These are phyloP conservation scores for Botrytis elliptica DNA, from an alignment of 2,329 filamentous ascomycete species.

Conservation along the genomic window DNA sequence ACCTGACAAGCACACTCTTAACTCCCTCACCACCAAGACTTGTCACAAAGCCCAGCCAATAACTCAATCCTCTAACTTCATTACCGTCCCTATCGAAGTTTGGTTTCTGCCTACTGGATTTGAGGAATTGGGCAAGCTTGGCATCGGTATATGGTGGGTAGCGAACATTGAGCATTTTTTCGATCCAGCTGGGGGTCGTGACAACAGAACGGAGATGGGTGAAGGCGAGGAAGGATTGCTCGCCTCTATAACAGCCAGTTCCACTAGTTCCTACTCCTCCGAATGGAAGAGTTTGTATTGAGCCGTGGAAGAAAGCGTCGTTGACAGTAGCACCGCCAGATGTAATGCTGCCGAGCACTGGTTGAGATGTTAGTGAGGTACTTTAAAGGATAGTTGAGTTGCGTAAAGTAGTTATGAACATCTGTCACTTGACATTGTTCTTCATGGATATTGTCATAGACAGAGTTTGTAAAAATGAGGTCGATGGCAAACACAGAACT, in stretches of 20 bases:
- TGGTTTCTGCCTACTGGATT: slow-evolving; percentile 48
- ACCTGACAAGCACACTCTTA: slow-evolving; percentile 24
- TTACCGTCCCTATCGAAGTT: slow-evolving; percentile 63
- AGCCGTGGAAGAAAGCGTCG: slow-evolving; percentile 68
- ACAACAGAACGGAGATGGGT: slow-evolving; percentile 59
- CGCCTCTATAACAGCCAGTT: slow-evolving; percentile 73
- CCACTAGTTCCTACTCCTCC: slow-evolving; percentile 82
- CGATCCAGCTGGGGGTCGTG: slow-evolving; percentile 65
- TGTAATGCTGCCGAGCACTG: slow-evolving; percentile 60
- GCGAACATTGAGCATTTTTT: slow-evolving; percentile 63
- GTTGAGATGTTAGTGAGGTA: slow-evolving; percentile 21
- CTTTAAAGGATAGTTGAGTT: not conserved
- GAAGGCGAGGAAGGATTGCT: slow-evolving; percentile 68
- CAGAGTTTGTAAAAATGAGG: not conserved
- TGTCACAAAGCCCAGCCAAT: slow-evolving; percentile 54
- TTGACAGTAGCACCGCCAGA: slow-evolving; percentile 68
- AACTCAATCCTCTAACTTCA: slow-evolving; percentile 50
- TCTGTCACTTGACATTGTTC: not conserved
- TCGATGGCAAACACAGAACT: not conserved
- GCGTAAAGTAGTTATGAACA: not conserved
- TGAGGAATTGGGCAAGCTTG: slow-evolving; percentile 46
- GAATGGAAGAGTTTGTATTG: slow-evolving; percentile 71
- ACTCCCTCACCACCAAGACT: slow-evolving; percentile 51
- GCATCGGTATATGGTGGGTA: slow-evolving; percentile 60
- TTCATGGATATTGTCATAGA: not conserved